Conservation (phyloP, 2,329 filamentous ascomycete species). For the Fonsecaea multimorphosa region DNA sequence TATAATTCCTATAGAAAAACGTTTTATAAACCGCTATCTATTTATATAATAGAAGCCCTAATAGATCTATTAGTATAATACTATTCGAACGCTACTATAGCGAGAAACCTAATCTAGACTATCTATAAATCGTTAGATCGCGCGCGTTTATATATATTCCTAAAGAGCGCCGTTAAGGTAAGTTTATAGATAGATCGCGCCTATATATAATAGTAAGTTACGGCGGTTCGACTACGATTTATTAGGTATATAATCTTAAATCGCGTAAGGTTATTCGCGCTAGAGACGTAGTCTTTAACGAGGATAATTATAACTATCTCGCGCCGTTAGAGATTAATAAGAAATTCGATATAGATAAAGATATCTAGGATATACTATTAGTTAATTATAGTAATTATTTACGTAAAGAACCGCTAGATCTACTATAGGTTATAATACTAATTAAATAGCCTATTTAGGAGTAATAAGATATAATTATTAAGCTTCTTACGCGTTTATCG, state of each 20-base stretch:
- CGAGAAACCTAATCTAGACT: background rate
- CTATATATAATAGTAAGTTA: background rate
- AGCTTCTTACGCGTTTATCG: too few species aligned
- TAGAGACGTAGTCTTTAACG: background rate
- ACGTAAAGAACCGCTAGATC: background rate
- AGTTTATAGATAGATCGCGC: background rate
- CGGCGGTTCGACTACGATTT: background rate
- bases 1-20: background rate
- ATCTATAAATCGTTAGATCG: background rate
- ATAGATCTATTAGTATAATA: background rate
- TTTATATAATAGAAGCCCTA: background rate
- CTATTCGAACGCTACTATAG: background rate
- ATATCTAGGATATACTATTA: background rate
- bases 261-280: background rate
- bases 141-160: background rate
- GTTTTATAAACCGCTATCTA: background rate
- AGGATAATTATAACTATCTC: background rate
- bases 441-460: too few species aligned
- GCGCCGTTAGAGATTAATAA: background rate
- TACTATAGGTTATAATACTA: too few species aligned
- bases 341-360: background rate
- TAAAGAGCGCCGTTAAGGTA: background rate
- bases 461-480: background rate
- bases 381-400: background rate
- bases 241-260: background rate